Conservation (phyloP, 2,329 filamentous ascomycete species). For the Fusarium falciforme region DNA sequence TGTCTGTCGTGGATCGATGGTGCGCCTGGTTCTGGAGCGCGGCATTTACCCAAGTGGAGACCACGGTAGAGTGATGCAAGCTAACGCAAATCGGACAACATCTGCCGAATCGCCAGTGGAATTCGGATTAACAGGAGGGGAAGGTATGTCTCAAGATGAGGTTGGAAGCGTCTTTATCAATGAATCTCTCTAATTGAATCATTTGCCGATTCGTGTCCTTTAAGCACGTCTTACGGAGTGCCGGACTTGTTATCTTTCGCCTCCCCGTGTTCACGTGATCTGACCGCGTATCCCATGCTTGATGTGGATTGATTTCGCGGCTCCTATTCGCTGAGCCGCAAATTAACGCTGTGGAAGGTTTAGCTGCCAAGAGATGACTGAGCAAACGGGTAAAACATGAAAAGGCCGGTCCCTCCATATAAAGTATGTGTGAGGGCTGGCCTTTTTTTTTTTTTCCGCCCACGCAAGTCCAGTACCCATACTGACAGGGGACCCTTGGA, state of each 20-base stretch:
- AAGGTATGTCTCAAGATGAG: neutral
- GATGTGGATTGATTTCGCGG: neutral
- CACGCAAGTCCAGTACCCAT: no score
- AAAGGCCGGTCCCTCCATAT: no score
- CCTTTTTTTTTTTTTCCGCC: no score
- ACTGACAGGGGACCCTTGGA: no score
- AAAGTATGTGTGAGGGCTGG: no score
- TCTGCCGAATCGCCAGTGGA: neutral
- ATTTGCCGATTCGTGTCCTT: neutral
- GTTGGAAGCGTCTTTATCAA: neutral
- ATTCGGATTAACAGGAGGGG: no score
- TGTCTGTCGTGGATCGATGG: neutral
- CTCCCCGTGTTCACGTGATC: neutral
- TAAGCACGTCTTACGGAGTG: neutral
- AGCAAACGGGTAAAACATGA: no score
- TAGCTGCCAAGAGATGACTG: neutral
- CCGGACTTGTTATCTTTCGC: neutral
- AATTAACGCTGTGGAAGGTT: no score
- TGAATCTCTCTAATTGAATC: neutral
- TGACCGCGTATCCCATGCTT: neutral
- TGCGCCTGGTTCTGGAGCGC: neutral
- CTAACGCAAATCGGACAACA: neutral
- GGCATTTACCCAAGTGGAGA: neutral
- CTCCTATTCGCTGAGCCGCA: neutral
- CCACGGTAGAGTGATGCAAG: neutral